Conservation (phyloP, 495 filamentous ascomycete genomes). For the Xylaria intraflava region DNA sequence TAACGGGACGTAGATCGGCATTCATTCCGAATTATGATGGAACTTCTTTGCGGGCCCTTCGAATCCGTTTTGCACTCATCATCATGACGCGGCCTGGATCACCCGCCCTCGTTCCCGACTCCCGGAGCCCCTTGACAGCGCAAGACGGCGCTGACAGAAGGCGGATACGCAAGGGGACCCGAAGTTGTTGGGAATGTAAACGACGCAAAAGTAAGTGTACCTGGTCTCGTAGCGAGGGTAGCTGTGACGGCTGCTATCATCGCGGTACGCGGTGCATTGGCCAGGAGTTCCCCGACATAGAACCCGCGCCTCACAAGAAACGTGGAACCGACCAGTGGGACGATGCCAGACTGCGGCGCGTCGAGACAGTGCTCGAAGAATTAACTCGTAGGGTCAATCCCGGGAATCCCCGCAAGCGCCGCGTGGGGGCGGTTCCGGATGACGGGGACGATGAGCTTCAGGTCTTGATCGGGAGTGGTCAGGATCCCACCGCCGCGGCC, state of each 20-base stretch:
- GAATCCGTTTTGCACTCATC: neutral
- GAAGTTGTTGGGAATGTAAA: constrained; percentile 49
- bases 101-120: neutral
- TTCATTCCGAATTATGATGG: too few species aligned
- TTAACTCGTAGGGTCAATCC: neutral
- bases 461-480: neutral
- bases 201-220: constrained; percentile 44
- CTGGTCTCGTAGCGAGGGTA: constrained; percentile 20
- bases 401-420: neutral
- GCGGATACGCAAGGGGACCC: constrained; percentile 44
- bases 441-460: neutral
- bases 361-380: neutral
- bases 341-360: constrained; percentile 16
- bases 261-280: constrained; percentile 31
- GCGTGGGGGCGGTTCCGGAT: neutral
- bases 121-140: neutral
- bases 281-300: constrained; percentile 35
- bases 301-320: constrained; percentile 8
- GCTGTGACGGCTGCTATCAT: constrained; percentile 38
- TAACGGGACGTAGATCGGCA: too few species aligned
- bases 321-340: constrained; percentile 21
- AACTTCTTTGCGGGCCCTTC: neutral
- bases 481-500: neutral
- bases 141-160: constrained; percentile 16
- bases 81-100: constrained; percentile 2